Conservation (phyloP, 2,329 filamentous ascomycete genomes). For the Botrytis medusae region DNA sequence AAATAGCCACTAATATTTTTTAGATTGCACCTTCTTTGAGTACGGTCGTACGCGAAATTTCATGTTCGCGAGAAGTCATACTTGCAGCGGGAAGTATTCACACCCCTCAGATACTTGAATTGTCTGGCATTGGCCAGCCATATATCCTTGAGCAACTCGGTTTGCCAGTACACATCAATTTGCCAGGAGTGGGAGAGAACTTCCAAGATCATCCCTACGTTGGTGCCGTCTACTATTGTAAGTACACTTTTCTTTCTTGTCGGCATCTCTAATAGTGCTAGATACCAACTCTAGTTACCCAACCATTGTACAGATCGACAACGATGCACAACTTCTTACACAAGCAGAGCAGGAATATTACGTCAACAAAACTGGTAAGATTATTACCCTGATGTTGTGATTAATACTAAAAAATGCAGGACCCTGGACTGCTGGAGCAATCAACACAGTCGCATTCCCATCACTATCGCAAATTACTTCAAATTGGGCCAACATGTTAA, state of each 20-base stretch:
- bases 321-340: conserved; percentile 25
- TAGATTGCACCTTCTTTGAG: conserved; percentile 32
- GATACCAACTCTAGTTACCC: conserved; percentile 32
- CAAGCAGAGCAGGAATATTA: conserved; percentile 33
- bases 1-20: conserved; percentile 10
- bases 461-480: conserved; percentile 30
- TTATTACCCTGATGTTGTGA: not conserved
- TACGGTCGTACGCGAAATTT: conserved; percentile 27
- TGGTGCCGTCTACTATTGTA: conserved; percentile 34
- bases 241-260: not conserved
- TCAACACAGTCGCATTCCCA: conserved; percentile 36
- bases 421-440: conserved; percentile 31
- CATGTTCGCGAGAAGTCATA: conserved; percentile 53
- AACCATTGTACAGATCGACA: conserved; percentile 28
- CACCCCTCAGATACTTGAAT: conserved; percentile 52
- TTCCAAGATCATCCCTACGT: conserved; percentile 49
- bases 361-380: conserved; percentile 32
- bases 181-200: conserved; percentile 53
- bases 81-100: conserved; percentile 53
- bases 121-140: conserved; percentile 51
- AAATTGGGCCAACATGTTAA: conserved; percentile 29
- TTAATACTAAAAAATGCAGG: conserved; percentile 3
- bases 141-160: conserved; percentile 46
- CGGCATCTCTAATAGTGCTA: conserved; percentile 24
- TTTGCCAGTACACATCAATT: conserved; percentile 45